Evolutionary conservation across 2,329 filamentous ascomycete species (phyloP), one percentile per base, ranked within the genome.

Genomic region (Dendrostoma leiphaemia): DNA sequence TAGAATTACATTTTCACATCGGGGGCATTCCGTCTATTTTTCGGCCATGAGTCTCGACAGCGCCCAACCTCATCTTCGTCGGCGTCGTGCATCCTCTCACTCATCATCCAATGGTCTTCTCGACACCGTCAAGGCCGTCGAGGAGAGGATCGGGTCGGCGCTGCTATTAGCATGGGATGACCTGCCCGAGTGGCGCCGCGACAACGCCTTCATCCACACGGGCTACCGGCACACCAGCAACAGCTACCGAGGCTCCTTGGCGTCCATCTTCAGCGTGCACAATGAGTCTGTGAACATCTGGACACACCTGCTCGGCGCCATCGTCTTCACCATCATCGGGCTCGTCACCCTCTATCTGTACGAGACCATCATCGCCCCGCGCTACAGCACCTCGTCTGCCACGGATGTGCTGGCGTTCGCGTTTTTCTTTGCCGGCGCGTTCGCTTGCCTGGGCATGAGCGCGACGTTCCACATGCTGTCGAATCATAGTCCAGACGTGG

Each of bases 381-480:
- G 89, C 8, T 93, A 92, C 64, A 76, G 76, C 8, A 75, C 78
- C 3, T 88, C 89, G 6, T 77, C 76, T 8, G 56, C 65, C 8
- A 72, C 79, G 3, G 91, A 96, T 67, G 75, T 90, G n/a, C 59
- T 84, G 32, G 89, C 84, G 28, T 91, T 96, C 67, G 74, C 76
- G 1, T 91, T 86, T 71, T 96, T 94, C 77, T 91, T 96, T 64
- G 74, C 75, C 23, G 90, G 91, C 41, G 89, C 88, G 2, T 79
- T 85, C 26, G 64, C 83, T 31, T 93, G 90, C 63, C 74, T 94
- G 49, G 86, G 88, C 21, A 90, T 92, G 85, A 91, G 88, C 62
- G 88, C 91, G 5, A 89, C 87, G 3, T 99, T 86, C 67, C 94
- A 99, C 68, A 82, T 89, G 2, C 81, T 97, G 45, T 84, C 80